Conservation (phyloP, 129 eudicot species). For the Lactuca sativa region DNA sequence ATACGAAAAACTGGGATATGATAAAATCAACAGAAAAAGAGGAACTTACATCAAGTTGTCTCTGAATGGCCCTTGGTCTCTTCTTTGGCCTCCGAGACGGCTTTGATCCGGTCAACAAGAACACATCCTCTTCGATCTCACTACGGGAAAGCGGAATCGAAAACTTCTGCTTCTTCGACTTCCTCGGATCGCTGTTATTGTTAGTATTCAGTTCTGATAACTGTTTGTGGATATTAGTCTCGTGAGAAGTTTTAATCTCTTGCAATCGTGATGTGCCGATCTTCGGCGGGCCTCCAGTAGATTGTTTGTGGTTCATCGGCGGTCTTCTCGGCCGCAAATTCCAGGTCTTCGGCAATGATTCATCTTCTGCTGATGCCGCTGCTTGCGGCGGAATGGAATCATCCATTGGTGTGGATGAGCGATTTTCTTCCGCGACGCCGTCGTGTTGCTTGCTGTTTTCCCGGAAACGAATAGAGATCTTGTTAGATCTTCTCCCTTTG, state of each 20-base stretch:
- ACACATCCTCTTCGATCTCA: conserved; percentile 77
- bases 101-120: conserved; percentile 50
- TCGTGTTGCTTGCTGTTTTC: conserved; percentile 27
- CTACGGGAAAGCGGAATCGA: conserved; percentile 45
- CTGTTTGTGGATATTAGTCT: neutral
- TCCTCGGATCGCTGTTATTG: conserved; percentile 21
- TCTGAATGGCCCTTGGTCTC: conserved; percentile 53
- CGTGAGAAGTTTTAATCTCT: conserved; percentile 3
- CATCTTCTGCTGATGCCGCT: neutral
- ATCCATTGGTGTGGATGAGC: neutral
- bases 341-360: conserved; percentile 15
- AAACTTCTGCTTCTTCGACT: conserved; percentile 38
- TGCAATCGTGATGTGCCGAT: conserved; percentile 6
- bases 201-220: conserved; percentile 3
- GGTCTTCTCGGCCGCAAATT: conserved; percentile 22
- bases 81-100: conserved; percentile 66
- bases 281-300: conserved; percentile 12
- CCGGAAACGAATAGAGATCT: conserved; percentile 43
- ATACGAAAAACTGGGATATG: neutral
- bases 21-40: neutral
- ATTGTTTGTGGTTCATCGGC: conserved; percentile 17
- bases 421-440: conserved; percentile 31
- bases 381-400: conserved; percentile 12
- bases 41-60: conserved; percentile 56
- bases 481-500: conserved; percentile 31